Percentiles rank a stretch among this genome's conserved stretches.
These are phyloP conservation scores for Saccharum hybrid DNA, from an alignment of 202 grass and related monocot genomes.

Conservation along the genomic window DNA sequence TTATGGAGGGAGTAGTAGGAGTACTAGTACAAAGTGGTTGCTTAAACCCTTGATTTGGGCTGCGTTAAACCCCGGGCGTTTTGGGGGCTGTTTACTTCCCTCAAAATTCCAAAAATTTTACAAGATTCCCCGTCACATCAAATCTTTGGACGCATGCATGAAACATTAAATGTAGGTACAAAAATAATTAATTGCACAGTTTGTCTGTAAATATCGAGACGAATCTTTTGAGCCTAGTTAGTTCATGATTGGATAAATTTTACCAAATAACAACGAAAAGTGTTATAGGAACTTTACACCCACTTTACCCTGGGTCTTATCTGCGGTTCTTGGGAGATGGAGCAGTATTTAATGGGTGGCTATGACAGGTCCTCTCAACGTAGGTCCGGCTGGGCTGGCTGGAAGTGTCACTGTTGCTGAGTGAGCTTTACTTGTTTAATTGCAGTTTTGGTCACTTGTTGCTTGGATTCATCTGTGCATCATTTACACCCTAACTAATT, in stretches of 20 bases:
- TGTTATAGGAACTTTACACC: no score
- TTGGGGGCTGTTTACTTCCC: no score
- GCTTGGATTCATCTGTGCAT: slow-evolving; percentile 9
- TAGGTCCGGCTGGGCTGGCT: slow-evolving; percentile 18
- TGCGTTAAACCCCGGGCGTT: slow-evolving; percentile 42
- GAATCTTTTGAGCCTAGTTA: no score
- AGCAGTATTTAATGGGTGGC: slow-evolving; percentile 37
- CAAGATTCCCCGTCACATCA: no score
- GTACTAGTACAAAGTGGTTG: neutral
- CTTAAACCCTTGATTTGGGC: slow-evolving; percentile 55
- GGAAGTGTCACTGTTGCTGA: slow-evolving; percentile 13
- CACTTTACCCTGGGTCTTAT: no score
- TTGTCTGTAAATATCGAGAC: no score
- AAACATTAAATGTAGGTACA: no score
- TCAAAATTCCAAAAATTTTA: no score
- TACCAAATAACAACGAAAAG: no score
- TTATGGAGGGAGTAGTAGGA: neutral
- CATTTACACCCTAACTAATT: neutral
- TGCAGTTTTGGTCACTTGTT: slow-evolving; percentile 24
- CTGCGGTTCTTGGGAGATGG: slow-evolving; percentile 41
- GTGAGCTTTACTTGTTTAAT: slow-evolving; percentile 32
- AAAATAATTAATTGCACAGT: no score
- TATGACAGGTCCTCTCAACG: slow-evolving; percentile 39
- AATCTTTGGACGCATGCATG: no score
- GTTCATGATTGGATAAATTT: no score